These are phyloP conservation scores for Xylaria telfairii DNA, from an alignment of 495 filamentous ascomycete genomes.

Conservation along the genomic window DNA sequence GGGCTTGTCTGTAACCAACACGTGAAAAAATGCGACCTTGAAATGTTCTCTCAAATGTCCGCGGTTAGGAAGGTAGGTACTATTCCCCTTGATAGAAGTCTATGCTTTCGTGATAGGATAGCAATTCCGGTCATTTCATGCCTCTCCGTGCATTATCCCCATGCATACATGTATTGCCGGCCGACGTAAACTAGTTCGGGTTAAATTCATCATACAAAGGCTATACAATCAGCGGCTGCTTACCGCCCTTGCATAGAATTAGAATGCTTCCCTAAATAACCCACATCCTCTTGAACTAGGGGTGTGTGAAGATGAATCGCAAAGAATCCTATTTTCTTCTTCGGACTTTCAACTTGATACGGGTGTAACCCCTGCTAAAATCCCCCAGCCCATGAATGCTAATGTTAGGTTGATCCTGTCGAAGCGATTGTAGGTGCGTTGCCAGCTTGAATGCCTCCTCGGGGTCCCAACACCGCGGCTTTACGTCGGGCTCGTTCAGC, in stretches of 20 bases:
- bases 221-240: background rate
- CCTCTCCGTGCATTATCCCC: constrained; percentile 2
- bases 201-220: background rate
- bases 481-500: background rate
- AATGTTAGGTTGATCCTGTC: background rate
- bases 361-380: background rate
- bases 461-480: constrained; percentile 1
- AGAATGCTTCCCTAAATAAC: background rate
- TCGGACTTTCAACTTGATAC: background rate
- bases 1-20: too few relatives aligned
- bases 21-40: too few relatives aligned
- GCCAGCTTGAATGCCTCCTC: background rate
- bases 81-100: background rate
- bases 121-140: background rate
- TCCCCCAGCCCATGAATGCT: background rate
- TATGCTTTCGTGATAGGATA: background rate
- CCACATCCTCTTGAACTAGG: constrained; percentile 10
- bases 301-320: background rate
- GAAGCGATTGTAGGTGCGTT: background rate
- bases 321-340: background rate
- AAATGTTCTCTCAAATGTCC: too few relatives aligned
- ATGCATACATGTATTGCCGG: background rate
- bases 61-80: too few relatives aligned
- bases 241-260: background rate
- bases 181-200: background rate